Base-by-base conservation (phyloP, 2,329 filamentous ascomycete species). In the Exophiala bonariae region DNA sequence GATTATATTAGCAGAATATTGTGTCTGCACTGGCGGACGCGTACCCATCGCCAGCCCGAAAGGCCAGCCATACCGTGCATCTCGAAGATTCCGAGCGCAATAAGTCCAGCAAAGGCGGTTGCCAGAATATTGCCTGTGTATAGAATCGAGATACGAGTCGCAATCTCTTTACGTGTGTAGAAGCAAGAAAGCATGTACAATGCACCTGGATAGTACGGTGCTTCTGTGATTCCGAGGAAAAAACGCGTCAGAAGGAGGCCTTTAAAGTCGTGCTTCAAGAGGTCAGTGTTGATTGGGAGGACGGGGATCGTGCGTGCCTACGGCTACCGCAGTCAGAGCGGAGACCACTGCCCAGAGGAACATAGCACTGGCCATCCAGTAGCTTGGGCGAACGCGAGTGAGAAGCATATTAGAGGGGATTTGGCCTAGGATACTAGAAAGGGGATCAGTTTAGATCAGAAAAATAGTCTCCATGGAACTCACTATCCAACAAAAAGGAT, bases 141-240 rank as follows among this genome's bases (percentile, higher is more conserved):
- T 14, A 83, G 64, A 22, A 82, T 72, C 44, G 79, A 78, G 55
- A 81, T 81, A 6, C 54, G 28, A 43, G 68, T 68, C 10, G 76
- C 74, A 51, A 82, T 59, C 64, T 81, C 78, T 16, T 44, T 44
- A 3, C 46, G 32, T 8, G 46, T 49, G 34, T 49, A 86, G 77
- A 81, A 86, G 56, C 82, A 81, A 0, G 79, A 82, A 14, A 86
- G 71, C 36, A 85, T 79, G 33, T 84, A 71, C 9, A 85, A 70
- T 0, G 80, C 80, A 30, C 82, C 82, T 0, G 82, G 82, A 19
- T 83, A 69, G 61, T 84, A 85, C 1, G 68, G 67, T 2, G 62
- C 64, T 40, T 54, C 51, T 8, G 43, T 68, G 38, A 66, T 60
- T 17, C 65, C 65, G 1, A 75, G 63, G 35, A 74, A 64, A 46